Evolutionary conservation across 805 yeast genomes (phyloP), one percentile per base, ranked within the genome.

Genomic region (Candida sakaeoensis): DNA sequence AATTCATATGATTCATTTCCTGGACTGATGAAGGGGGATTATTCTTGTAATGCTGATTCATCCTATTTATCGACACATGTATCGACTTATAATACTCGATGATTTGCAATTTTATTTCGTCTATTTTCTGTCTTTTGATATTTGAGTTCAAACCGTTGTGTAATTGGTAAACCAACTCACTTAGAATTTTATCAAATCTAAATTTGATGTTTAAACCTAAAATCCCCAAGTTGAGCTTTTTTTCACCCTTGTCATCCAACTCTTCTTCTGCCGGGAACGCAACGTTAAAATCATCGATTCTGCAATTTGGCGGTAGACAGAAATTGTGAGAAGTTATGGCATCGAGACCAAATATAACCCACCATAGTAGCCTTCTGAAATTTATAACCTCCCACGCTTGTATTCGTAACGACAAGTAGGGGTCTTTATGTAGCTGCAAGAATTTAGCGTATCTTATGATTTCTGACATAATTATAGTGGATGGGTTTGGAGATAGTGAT

Each of bases 271-370:
- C 71, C 0, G 83, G 82, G 47, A 75, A 54, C n/a, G 72, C 59
- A 0, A 80, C 80, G 47, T 79, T 80, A 52, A 72, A 75, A 48
- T 77, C 82, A 39, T 70, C 75, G 27, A 64, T 57, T 41, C 63
- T 60, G 43, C 80, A 74, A 24, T 75, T 65, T 1, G 84, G 85
- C 0, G 78, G 71, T 23, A 75, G 54, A 51, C 78, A 70, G 36
- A 74, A 74, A 45, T 78, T 77, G 42, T 77, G 70, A 27, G 82
- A 70, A 7, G 79, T 74, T 43, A 75, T 63, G 3, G 76, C 70
- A 53, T 80, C 86, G 44, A 80, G 56, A 19, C 77, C 75, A 45
- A 78, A 77, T 6, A 80, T 74, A 27, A 77, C 79, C 84, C 84
- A 80, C 84, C 85, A 80, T n/a, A 80, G 53, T 39, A 77, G 52